Evolutionary conservation across 2,329 filamentous ascomycete genomes (phyloP), one percentile per base, ranked within the genome.

Genomic region (Beauveria caledonica): DNA sequence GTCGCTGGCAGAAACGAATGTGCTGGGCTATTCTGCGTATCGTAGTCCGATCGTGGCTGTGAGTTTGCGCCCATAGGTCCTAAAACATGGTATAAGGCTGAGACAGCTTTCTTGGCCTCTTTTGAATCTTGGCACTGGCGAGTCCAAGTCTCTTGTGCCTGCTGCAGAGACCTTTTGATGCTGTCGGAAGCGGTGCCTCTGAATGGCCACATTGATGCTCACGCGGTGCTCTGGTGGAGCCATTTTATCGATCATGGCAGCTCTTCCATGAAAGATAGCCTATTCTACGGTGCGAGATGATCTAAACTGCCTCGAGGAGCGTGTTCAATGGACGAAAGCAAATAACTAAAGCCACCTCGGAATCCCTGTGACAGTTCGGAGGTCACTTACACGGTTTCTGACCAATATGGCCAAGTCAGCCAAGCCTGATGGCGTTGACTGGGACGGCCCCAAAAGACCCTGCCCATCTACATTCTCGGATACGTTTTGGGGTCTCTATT

Each of bases 401-500:
- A 29, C 27, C 27, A 29, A 11, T 10, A 2, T 10, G 2, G 27
- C 27, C 2, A 29, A 10, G 27, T 29, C 27, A 29, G 27, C 27
- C 8, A 10, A 10, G 27, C 8, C 27, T 10, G 27, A 29, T 3
- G 2, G 9, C 27, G 27, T 29, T 29, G 27, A 29, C 9, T 29
- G 27, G 27, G 27, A 29, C 27, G 27, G 27, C 27, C 27, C 27
- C 27, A 29, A 29, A 29, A 29, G 27, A 29, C 27, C 9, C 27
- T 10, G 3, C 27, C 8, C 27, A 29, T 29, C 48, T 77, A 76
- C 61, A 69, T 80, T 19, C 60, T 77, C 2, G 78, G 78, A 15
- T 79, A 79, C 63, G 77, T 73, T 8, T 57, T 87, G 15, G 86
- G 86, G 0, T 85, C 86, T 0, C 68, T 88, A 11, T 62, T 87